These are phyloP conservation scores for Lathyrus aphaca DNA, from an alignment of 306 rosid species.

Conservation along the genomic window DNA sequence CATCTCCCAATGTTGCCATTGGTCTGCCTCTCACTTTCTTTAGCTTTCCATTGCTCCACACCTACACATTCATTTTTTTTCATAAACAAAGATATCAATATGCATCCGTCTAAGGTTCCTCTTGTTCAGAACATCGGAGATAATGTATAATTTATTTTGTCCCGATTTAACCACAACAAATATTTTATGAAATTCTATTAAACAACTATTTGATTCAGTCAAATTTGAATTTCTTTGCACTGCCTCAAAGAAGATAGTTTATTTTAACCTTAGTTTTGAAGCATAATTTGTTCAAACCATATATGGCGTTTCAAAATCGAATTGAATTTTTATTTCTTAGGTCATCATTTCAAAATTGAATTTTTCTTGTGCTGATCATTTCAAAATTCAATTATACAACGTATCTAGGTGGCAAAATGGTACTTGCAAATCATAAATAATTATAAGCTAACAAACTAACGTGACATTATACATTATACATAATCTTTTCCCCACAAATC, in stretches of 20 bases:
- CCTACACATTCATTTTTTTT: slow-evolving; percentile 45
- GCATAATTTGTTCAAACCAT: slow-evolving; percentile 2
- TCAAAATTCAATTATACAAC: not conserved
- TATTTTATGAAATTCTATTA: too few relatives aligned
- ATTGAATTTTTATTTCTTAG: not conserved
- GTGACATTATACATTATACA: not conserved
- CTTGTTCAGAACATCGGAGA: too few relatives aligned
- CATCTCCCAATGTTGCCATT: slow-evolving; percentile 41
- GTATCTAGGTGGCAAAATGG: slow-evolving; percentile 16
- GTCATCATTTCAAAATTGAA: not conserved
- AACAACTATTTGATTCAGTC: too few relatives aligned
- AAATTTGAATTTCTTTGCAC: too few relatives aligned
- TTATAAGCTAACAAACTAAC: slow-evolving; percentile 17
- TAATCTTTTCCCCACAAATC: slow-evolving; percentile 26
- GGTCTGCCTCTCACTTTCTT: slow-evolving; percentile 91
- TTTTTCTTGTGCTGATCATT: not conserved
- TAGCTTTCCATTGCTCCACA: slow-evolving; percentile 87
- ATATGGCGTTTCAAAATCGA: not conserved
- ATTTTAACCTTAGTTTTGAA: not conserved
- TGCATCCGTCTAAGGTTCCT: too few relatives aligned
- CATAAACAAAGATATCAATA: not conserved
- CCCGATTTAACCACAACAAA: too few relatives aligned
- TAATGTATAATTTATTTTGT: too few relatives aligned
- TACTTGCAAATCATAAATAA: slow-evolving; percentile 8
- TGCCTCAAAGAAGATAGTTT: too few relatives aligned